Conservation (phyloP, 2,329 filamentous ascomycete genomes). For the Ophiostoma montium region DNA sequence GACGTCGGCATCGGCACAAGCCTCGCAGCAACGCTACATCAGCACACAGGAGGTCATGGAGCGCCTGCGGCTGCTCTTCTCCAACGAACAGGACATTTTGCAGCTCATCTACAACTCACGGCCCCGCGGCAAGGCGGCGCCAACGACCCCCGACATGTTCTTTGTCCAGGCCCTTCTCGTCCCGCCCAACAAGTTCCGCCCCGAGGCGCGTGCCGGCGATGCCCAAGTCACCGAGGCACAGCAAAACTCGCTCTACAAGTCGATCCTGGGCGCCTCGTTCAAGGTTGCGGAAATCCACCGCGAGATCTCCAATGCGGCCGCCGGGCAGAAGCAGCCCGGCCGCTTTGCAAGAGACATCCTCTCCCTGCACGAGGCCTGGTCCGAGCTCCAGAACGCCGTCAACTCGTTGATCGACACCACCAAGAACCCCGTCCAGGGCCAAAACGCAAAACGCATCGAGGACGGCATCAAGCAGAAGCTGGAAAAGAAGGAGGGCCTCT, state of each 20-base stretch:
- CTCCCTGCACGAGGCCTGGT: conserved; percentile 69
- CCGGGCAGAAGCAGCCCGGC: conserved; percentile 11
- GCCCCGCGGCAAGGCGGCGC: conserved; percentile 37
- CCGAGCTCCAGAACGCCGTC: conserved; percentile 73
- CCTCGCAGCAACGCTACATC: conserved; percentile 54
- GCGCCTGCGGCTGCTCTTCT: conserved; percentile 64
- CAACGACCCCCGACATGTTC: conserved; percentile 76
- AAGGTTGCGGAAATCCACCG: conserved; percentile 60
- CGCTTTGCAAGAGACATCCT: conserved; percentile 42
- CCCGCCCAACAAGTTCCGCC: conserved; percentile 82
- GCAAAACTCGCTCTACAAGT: conserved; percentile 78
- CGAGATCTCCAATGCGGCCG: conserved; percentile 42
- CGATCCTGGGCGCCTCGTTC: conserved; percentile 63
- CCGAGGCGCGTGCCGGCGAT: conserved; percentile 68
- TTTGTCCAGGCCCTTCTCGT: conserved; percentile 79
- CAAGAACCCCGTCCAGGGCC: conserved; percentile 68
- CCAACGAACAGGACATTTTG: conserved; percentile 74
- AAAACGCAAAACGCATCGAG: conserved; percentile 63
- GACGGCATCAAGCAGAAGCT: conserved; percentile 96
- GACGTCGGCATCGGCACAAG: conserved; percentile 20
- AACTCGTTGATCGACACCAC: conserved; percentile 89
- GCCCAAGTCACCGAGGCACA: conserved; percentile 75
- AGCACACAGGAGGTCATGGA: conserved; percentile 73
- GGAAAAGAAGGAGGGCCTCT: conserved; percentile 97
- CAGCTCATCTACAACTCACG: conserved; percentile 73